A percentile compares a stretch with the other conserved stretches of the same genome.
These are phyloP conservation scores for Cucumis sativus DNA, from an alignment of 306 rosid species.

Conservation along the genomic window Cucumber_9930_V3 NC_026655.2:26807001-26807500, in stretches of 20 bases:
- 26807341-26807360: conserved; percentile 79
- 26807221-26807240: conserved; percentile 55
- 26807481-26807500: conserved; percentile 42
- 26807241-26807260: conserved; percentile 38
- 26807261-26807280: conserved; percentile 6
- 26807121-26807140: neutral
- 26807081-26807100: neutral
- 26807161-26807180: conserved; percentile 32
- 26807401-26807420: conserved; percentile 61
- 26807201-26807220: conserved; percentile 51
- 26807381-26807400: conserved; percentile 76
- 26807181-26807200: conserved; percentile 52
- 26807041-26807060: neutral
- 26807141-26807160: neutral
- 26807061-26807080: neutral
- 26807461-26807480: conserved; percentile 42
- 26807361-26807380: conserved; percentile 89
- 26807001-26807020: neutral
- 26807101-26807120: neutral
- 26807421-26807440: conserved; percentile 43
- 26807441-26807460: conserved; percentile 39
- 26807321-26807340: neutral
- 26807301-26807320: neutral
- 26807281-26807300: neutral
- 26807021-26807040: neutral